Evolutionary conservation across 2,329 filamentous ascomycete genomes (phyloP), one percentile per base, ranked within the genome.

Genomic region (Cladosporium austrohemisphaericum): DNA sequence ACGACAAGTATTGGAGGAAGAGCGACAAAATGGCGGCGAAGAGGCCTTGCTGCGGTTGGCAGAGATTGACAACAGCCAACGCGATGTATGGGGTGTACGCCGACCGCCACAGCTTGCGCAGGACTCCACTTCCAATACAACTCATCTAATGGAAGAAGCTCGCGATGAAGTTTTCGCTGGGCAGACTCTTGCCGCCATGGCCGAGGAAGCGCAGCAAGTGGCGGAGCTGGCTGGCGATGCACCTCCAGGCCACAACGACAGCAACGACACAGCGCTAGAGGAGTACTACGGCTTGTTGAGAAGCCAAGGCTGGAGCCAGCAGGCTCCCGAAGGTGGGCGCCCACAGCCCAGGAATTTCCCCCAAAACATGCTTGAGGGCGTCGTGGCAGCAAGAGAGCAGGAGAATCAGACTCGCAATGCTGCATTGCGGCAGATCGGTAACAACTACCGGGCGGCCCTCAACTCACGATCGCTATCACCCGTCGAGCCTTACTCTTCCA

Each of bases 51-150:
- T 41, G 23, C 50, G 55, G 14, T 35, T 63, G 26, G 41, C 50
- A n/a, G 63, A 61, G 41, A 29, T 62, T 5, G 44, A 57, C 28
- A 32, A 11, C 4, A 44, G 52, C 20, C 52, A 59, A 14, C 50
- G 51, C 6, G 63, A 65, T 54, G 57, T 64, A 8, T 64, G 63
- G 63, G 59, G 63, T 31, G 63, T 65, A 9, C 62, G 62, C n/a
- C 50, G 33, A 8, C 28, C 40, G 18, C 36, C 50, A 31, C 35
- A 36, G 18, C 13, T 46, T 10, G 26, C 32, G 2, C 45, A 52
- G 13, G 46, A 40, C n/a, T 41, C 31, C 18, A 46, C 46, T 22
- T 37, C 28, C 3, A 51, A 51, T 14, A 51, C 49, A 14, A 51
- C 49, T 5, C 29, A 51, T 13, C 35, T 51, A 2, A 51, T 51